phyloP scores from a whole-genome alignment of 78 protist genomes.

The Neovahlkampfia damariscottae region DNA sequence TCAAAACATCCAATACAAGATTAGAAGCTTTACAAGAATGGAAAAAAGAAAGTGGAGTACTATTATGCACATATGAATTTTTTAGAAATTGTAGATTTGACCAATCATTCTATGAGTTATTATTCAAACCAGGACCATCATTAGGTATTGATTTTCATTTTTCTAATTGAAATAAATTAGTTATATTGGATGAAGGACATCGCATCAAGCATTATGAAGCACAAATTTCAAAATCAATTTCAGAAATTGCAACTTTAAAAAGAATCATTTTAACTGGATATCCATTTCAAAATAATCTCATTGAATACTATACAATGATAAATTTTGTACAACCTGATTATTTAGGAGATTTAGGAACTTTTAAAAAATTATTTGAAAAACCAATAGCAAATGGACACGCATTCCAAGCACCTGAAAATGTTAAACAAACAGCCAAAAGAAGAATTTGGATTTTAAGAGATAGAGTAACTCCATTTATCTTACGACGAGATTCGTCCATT shows the following conservation, averaged over 20 bases:
- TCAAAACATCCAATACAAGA: too few relatives aligned
- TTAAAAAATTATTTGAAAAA: neutral
- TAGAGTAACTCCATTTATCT: neutral
- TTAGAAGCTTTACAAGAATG: too few relatives aligned
- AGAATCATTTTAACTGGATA: constrained; percentile 16
- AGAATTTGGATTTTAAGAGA: neutral
- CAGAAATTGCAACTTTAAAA: neutral
- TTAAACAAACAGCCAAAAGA: neutral
- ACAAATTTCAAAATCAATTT: neutral
- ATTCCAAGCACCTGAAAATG: neutral
- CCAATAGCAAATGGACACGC: neutral
- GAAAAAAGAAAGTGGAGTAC: too few relatives aligned
- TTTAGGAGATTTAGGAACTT: neutral
- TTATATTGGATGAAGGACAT: constrained; percentile 24
- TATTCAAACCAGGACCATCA: too few relatives aligned
- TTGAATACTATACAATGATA: constrained; percentile 22
- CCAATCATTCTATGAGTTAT: too few relatives aligned
- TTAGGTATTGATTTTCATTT: too few relatives aligned
- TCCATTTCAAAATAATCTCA: constrained; percentile 15
- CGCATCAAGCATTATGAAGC: constrained; percentile 2
- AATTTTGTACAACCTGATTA: constrained; percentile 14
- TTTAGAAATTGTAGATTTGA: too few relatives aligned
- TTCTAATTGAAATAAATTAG: neutral
- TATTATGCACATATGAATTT: too few relatives aligned
- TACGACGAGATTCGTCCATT: neutral